Base-by-base conservation (phyloP, 495 filamentous ascomycete species). In the Darksidea phi region DNA sequence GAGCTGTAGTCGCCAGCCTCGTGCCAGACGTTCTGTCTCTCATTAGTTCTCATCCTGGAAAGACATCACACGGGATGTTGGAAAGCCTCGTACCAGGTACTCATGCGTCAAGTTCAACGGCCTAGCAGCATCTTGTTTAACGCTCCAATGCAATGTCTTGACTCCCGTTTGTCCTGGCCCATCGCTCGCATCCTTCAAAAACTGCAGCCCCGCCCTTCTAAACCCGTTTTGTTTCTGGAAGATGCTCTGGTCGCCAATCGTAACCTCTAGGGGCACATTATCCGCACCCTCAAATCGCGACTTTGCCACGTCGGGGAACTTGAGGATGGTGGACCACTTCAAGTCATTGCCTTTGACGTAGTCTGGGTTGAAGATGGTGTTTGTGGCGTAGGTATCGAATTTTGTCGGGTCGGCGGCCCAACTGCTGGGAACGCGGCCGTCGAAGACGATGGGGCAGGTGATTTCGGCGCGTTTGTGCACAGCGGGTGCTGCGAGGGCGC, bases 141-240 rank as follows among this genome's bases (percentile, higher is more conserved):
- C 66, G 47, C 57, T 61, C 20, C 17, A 68, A 47, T 68, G 66
- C 52, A 68, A 32, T 17, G 66, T 68, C 57, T 68, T 68, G 24
- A 68, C 48, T 1, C 57, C 66, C 17, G 17, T 61, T 6, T 42
- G 36, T 4, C 66, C 62, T 2, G 50, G 28, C 1, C 62, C 66
- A 48, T 59, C 51, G 0, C 49, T 23, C 6, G 61, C 53, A 54
- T 68, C 66, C 18, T 56, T 52, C 23, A 60, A 34, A 53, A 68
- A 68, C 54, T 68, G 66, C 26, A 68, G 53, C 5, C 66, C 66
- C 21, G 61, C 66, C 46, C 66, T 52, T 48, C 66, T 45, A 42
- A 68, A 68, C 17, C 66, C 66, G 15, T 65, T 68, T 41, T 68
- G 66, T 24, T 48, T 51, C 48, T 61, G 57, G 66, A 68, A 68